Conservation (phyloP, 1,284 basidiomycete species). For the Fistulina hepatica region DNA sequence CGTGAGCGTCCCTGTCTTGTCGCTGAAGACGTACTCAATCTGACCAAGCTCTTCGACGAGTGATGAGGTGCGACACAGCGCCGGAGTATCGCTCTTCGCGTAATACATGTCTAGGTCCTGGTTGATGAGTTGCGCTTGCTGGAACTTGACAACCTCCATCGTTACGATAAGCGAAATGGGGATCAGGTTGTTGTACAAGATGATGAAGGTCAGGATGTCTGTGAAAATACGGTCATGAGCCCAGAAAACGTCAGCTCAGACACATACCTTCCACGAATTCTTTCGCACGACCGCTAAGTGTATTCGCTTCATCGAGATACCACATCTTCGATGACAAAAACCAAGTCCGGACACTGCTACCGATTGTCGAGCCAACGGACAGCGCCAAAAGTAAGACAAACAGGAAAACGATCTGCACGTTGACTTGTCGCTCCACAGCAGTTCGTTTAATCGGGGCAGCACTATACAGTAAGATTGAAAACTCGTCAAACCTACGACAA, state of each 20-base stretch:
- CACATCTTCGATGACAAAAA: conserved; percentile 76
- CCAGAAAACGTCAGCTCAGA: conserved; percentile 1
- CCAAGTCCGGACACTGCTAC: conserved; percentile 84
- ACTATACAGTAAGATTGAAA: conserved; percentile 27
- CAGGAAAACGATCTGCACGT: conserved; percentile 93
- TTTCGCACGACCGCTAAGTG: conserved; percentile 55
- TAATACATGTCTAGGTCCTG: conserved; percentile 97
- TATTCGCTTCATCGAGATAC: conserved; percentile 61
- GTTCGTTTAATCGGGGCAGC: conserved; percentile 96
- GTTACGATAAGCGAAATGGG: conserved; percentile 99
- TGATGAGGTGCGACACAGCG: conserved; percentile 92
- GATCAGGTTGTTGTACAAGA: conserved; percentile 98
- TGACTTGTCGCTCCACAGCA: conserved; percentile 93
- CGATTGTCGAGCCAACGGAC: conserved; percentile 87
- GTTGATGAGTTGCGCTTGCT: conserved; percentile 96
- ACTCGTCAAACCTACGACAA: background rate
- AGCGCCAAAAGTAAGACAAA: conserved; percentile 83
- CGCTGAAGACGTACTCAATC: conserved; percentile 97
- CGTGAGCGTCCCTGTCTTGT: conserved; percentile 97
- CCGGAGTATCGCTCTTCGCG: conserved; percentile 88
- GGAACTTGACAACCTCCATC: conserved; percentile 98
- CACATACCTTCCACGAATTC: conserved; percentile 68
- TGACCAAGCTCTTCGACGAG: conserved; percentile 98
- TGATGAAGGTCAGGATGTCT: conserved; percentile 98
- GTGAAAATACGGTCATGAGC: background rate